These are phyloP conservation scores for Suhomyces guaymorum DNA, from an alignment of 1,139 yeast species.

Conservation along the genomic window DNA sequence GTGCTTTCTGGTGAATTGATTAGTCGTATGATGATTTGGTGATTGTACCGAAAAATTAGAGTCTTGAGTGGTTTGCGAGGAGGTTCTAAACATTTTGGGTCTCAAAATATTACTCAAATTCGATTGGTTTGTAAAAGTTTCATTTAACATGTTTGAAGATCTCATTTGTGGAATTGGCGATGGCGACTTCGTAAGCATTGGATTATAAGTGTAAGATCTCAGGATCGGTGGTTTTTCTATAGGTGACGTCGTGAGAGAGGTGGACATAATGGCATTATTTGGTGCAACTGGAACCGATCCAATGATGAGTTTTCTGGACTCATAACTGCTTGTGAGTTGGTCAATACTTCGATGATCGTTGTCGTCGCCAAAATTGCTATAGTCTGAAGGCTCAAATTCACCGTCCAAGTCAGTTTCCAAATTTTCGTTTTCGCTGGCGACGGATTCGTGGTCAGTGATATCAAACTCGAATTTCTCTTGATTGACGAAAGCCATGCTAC, in stretches of 20 bases:
- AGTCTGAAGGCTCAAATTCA: no score
- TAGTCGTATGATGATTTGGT: slow-evolving; percentile 13
- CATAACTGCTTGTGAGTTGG: slow-evolving; percentile 8
- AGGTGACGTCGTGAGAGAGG: slow-evolving; percentile 28
- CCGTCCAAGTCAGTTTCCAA: slow-evolving; percentile 7
- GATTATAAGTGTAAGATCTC: slow-evolving; percentile 18
- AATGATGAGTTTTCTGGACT: slow-evolving; percentile 13
- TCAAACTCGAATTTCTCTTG: slow-evolving; percentile 53
- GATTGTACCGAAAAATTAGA: slow-evolving; percentile 26
- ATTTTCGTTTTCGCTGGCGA: slow-evolving; percentile 12
- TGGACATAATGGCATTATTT: slow-evolving; percentile 13
- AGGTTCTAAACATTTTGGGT: slow-evolving; percentile 34
- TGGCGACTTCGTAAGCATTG: slow-evolving; percentile 18
- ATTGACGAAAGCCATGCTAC: slow-evolving; percentile 52
- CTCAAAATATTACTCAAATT: slow-evolving; percentile 16
- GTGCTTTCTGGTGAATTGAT: slow-evolving; percentile 8
- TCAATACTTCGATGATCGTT: slow-evolving; percentile 10
- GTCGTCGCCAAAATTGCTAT: slow-evolving; percentile 11
- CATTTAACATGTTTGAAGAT: slow-evolving; percentile 8
- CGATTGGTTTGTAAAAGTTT: slow-evolving; percentile 5
- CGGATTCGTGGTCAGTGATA: slow-evolving; percentile 14
- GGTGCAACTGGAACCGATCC: slow-evolving; percentile 27
- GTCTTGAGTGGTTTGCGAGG: slow-evolving; percentile 43
- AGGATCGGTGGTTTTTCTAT: slow-evolving; percentile 24
- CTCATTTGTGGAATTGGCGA: slow-evolving; percentile 20